phyloP scores from a whole-genome alignment of 2,329 filamentous ascomycete genomes.

The Septoria linicola region DNA sequence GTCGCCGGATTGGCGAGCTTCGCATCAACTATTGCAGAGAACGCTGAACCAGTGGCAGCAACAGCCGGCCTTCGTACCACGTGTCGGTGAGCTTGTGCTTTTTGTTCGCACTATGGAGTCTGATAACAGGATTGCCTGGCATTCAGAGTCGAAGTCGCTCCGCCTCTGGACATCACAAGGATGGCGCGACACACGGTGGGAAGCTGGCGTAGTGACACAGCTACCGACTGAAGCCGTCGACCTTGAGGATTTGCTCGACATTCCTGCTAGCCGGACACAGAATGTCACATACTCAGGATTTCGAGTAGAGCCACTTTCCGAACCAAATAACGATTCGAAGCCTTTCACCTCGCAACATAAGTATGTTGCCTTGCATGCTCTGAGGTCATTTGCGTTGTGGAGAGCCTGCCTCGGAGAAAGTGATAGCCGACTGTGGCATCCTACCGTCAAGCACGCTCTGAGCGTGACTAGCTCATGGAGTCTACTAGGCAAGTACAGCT shows the following conservation, averaged over 20 bases:
- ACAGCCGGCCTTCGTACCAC: constrained; percentile 54
- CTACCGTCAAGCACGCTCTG: constrained; percentile 56
- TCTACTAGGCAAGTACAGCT: constrained; percentile 52
- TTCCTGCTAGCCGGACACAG: constrained; percentile 40
- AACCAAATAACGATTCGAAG: constrained; percentile 51
- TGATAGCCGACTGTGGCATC: constrained; percentile 48
- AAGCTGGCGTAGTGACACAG: constrained; percentile 58
- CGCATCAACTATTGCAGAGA: constrained; percentile 45
- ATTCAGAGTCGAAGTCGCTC: constrained; percentile 30
- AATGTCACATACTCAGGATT: constrained; percentile 55
- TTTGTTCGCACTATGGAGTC: constrained; percentile 44
- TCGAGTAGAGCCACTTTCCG: constrained; percentile 57
- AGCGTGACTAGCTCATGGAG: constrained; percentile 55
- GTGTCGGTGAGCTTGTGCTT: constrained; percentile 58
- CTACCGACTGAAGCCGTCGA: constrained; percentile 45
- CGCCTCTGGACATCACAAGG: constrained; percentile 16
- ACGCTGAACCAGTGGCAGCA: constrained; percentile 45
- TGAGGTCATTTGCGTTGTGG: constrained; percentile 57
- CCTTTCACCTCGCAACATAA: constrained; percentile 53
- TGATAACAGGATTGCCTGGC: constrained; percentile 35
- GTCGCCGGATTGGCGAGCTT: constrained; percentile 59
- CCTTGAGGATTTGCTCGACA: constrained; percentile 50
- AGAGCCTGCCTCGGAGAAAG: constrained; percentile 49
- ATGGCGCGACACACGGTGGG: constrained; percentile 49
- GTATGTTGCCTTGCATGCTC: constrained; percentile 55